Evolutionary conservation across 116 monocot species (phyloP).

Genomic region (Papilionanthe hybrid): DNA sequence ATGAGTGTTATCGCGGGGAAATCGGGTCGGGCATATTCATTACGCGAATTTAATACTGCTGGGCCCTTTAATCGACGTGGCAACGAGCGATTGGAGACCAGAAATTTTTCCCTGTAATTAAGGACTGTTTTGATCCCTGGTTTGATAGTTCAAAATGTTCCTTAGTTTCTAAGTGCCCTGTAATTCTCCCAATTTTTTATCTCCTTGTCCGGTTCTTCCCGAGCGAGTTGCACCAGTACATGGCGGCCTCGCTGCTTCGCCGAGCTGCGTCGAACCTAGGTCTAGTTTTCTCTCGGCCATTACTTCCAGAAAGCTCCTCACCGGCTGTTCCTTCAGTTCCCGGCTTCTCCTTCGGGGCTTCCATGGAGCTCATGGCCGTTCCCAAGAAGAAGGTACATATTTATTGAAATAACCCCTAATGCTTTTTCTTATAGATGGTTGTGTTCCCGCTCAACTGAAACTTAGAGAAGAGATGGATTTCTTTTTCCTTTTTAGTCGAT

Average conservation of each 20-base stretch:
- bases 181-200: not conserved
- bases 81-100: too few relatives aligned
- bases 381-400: constrained; percentile 69
- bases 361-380: constrained; percentile 87
- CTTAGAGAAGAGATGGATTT: not conserved
- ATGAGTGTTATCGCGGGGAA: too few relatives aligned
- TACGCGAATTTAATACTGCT: too few relatives aligned
- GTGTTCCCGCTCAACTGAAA: not conserved
- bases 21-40: too few relatives aligned
- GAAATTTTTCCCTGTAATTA: too few relatives aligned
- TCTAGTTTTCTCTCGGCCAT: constrained; percentile 5
- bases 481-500: not conserved
- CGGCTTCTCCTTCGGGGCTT: constrained; percentile 20
- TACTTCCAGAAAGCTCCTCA: not conserved
- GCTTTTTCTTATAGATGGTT: not conserved
- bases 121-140: too few relatives aligned
- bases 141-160: too few relatives aligned
- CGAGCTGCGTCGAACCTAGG: constrained; percentile 27
- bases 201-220: not conserved
- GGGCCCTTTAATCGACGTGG: too few relatives aligned
- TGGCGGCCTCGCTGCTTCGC: constrained; percentile 32
- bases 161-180: too few relatives aligned
- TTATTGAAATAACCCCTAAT: not conserved
- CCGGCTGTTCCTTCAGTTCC: constrained; percentile 21
- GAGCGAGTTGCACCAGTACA: not conserved